Percentiles rank a stretch among this genome's conserved stretches.
Conservation (phyloP, 2,329 filamentous ascomycete species). For the Talaromyces atroroseus region DNA sequence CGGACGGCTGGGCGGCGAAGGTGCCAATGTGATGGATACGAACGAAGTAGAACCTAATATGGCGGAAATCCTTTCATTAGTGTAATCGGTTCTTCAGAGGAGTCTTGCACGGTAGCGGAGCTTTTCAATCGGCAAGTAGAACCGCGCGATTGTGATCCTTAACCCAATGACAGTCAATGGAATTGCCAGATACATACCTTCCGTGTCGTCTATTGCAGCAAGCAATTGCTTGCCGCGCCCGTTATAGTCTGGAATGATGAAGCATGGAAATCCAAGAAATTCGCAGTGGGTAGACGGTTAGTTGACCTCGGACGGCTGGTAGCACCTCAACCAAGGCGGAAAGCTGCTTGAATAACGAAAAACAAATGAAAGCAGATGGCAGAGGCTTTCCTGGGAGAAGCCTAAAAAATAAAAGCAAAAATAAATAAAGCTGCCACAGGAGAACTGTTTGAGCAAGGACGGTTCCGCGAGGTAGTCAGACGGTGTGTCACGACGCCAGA, state of each 20-base stretch:
- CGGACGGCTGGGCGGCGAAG: constrained; percentile 30
- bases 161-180: not conserved
- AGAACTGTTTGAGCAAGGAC: not conserved
- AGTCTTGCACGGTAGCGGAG: not conserved
- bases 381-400: not conserved
- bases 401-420: not conserved
- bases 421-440: not conserved
- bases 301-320: constrained; percentile 21
- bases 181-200: constrained; percentile 30
- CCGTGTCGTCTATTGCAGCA: constrained; percentile 44
- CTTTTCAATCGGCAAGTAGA: not conserved
- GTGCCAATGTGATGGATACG: constrained; percentile 30
- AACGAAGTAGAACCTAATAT: constrained; percentile 32
- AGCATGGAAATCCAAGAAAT: constrained; percentile 37
- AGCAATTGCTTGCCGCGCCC: constrained; percentile 44
- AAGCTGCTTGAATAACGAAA: constrained; percentile 6
- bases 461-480: not conserved
- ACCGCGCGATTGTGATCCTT: not conserved
- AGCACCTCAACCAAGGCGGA: constrained; percentile 20
- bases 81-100: not conserved
- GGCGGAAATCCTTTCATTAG: constrained; percentile 12
- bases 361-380: constrained; percentile 9
- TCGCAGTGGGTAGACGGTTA: constrained; percentile 15
- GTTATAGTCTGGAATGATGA: constrained; percentile 42
- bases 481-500: constrained; percentile 7